Base-by-base conservation (phyloP, 1,284 basidiomycete species). In the Irpex sp. region DNA sequence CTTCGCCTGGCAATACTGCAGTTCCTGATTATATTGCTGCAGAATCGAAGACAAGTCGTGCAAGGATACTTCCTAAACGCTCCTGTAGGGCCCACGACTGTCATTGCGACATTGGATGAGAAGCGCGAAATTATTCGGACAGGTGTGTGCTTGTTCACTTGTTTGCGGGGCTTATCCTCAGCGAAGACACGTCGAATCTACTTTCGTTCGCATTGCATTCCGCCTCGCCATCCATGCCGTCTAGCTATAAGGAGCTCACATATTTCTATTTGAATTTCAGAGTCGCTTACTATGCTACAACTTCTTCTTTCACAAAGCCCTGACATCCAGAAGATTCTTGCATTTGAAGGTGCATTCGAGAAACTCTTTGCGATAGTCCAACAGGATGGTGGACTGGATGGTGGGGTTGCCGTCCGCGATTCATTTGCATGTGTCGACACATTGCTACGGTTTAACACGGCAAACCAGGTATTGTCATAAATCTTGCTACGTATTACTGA, bases 331-430 rank as follows among this genome's bases (percentile, higher is more conserved):
- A 99, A 98, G 78, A 89, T 98, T 21, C 87, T 98, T 51, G 96
- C 96, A 0, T 99, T 99, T 72, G 96, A 97, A 70, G 96, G 97
- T 36, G 93, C 93, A 0, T 98, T 99, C 72, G 97, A 99, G 78
- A 94, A 92, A 73, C 83, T 98, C 37, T 95, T 99, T 77, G 90
- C 91, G 64, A 95, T 95, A 57, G 85, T 98, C 65, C 84, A 86
- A 5, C 83, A 87, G 64, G 97, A 98, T 76, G 93, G 95, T 48
- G 95, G 97, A 0, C 83, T 97, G 47, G 96, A 98, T 69, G 94
- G 95, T 17, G 96, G 96, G 5, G 83, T 92, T 64, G 91, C 94
- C 47, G 89, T 94, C 0, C 91, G 94, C 69, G 92, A 97, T 69
- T 93, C 94, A 8, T 79, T 99, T 62, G 83, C 86, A 8, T 95